Conservation (phyloP, 805 yeast genomes). For the Candida adriatica region DNA sequence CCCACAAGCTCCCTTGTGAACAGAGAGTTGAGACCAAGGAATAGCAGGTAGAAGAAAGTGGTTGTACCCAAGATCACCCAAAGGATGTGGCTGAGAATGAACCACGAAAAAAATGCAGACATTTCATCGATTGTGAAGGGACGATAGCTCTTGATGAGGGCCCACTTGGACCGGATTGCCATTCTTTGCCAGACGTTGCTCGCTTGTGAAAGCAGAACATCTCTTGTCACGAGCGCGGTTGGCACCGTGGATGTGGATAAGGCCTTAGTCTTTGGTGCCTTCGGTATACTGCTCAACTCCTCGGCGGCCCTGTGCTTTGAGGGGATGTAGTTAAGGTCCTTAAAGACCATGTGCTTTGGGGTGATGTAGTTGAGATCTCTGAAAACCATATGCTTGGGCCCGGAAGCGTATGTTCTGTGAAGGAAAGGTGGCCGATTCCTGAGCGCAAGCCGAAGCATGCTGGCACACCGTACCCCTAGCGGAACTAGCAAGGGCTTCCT, state of each 20-base stretch:
- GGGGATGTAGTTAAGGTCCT: conserved; percentile 11
- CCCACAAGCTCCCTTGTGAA: conserved; percentile 90
- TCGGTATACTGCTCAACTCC: too few relatives aligned
- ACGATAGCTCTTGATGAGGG: conserved; percentile 63
- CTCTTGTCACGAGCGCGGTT: conserved; percentile 12
- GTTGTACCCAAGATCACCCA: conserved; percentile 83
- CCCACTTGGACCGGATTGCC: conserved; percentile 64
- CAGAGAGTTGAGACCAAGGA: conserved; percentile 67
- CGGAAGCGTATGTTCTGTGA: too few relatives aligned
- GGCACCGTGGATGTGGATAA: conserved; percentile 1
- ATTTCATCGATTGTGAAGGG: conserved; percentile 88
- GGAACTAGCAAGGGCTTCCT: too few relatives aligned
- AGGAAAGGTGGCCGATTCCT: too few relatives aligned
- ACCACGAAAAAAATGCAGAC: conserved; percentile 84
- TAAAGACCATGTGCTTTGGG: conserved; percentile 13
- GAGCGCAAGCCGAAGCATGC: too few relatives aligned
- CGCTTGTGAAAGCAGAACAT: conserved; percentile 15
- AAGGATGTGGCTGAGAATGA: conserved; percentile 75
- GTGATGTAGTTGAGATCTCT: conserved; percentile 13
- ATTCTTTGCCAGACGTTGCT: conserved; percentile 32
- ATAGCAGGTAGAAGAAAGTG: conserved; percentile 75
- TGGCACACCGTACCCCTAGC: too few relatives aligned
- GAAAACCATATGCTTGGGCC: conserved; percentile 14
- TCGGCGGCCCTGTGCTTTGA: too few relatives aligned
- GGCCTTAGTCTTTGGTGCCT: conserved; percentile 1